Base-by-base conservation (phyloP, 345 rosid genomes). In the Diplotaxis tenuifolia region DNA sequence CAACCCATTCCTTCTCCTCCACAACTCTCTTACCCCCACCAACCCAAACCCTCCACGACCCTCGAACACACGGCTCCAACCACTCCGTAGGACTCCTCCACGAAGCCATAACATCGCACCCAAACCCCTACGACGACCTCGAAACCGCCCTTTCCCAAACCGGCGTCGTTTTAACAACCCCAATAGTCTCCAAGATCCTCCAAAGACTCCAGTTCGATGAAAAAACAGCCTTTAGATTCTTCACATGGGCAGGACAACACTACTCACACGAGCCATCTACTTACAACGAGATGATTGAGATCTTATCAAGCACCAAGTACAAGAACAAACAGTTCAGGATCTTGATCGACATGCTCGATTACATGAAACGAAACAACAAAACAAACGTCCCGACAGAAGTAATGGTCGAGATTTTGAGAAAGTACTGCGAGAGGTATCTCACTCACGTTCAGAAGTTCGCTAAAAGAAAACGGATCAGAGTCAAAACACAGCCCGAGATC, bases 361-460 rank as follows among this genome's bases (percentile, higher is more conserved):
- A 87, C 83, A 81, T 84, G 94, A 95, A 95, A 80, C 80, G 97
- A 77, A 86, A 66, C 70, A 59, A 76, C 21, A 88, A 80, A 77
- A 80, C 61, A 6, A 52, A 72, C 0, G 87, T 90, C 38, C 96
- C 96, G 2, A 61, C 78, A 0, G 96, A 90, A 56, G 86, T 83
- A 59, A 66, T 92, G 70, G 10, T 90, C 11, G 72, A 57, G 52
- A 86, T 89, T 52, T 80, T 95, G 65, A 90, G 86, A 50, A 82
- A 80, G 49, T 90, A 90, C 45, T 83, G 97, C 5, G 88, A 85
- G 70, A 92, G 88, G 85, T 82, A 92, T 27, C 53, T 86, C 84
- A 92, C 92, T 2, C 92, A 85, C 82, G 85, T 90, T 72, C 96
- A 89, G 86, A 90, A 90, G 69, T 95, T 92, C 29, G 94, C 96